Conservation (phyloP, 2,329 filamentous ascomycete species). For the Geosmithia morbida region DNA sequence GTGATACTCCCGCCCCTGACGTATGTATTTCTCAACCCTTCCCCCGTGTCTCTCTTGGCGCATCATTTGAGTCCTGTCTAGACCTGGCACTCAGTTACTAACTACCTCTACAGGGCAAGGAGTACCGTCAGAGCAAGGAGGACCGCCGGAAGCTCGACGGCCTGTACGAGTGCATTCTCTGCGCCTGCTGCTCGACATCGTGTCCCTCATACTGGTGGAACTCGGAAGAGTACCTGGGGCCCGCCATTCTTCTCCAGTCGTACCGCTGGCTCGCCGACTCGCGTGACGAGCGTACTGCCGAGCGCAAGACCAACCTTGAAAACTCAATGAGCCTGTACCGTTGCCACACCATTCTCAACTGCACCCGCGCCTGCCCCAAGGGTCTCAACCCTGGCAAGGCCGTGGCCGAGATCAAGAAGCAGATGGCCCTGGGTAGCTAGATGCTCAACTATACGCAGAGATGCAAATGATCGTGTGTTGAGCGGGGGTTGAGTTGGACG, state of each 20-base stretch:
- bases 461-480: not conserved
- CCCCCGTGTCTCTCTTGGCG: too few species aligned
- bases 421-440: slow-evolving; percentile 44
- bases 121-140: slow-evolving; percentile 79
- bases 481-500: not conserved
- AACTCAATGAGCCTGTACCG: slow-evolving; percentile 99
- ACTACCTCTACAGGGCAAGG: slow-evolving; percentile 52
- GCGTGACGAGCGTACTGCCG: slow-evolving; percentile 74
- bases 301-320: slow-evolving; percentile 84
- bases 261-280: slow-evolving; percentile 97
- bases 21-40: slow-evolving; percentile 38
- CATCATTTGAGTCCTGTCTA: too few species aligned
- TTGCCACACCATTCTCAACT: slow-evolving; percentile 99
- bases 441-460: not conserved
- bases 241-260: slow-evolving; percentile 89
- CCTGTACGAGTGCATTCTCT: slow-evolving; percentile 97
- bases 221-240: slow-evolving; percentile 93
- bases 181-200: slow-evolving; percentile 96
- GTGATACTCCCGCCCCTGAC: slow-evolving; percentile 69
- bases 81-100: slow-evolving; percentile 1
- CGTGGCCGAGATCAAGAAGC: slow-evolving; percentile 98
- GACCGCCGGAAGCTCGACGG: slow-evolving; percentile 96
- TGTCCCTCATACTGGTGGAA: slow-evolving; percentile 99
- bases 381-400: slow-evolving; percentile 90
- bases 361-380: slow-evolving; percentile 95